phyloP scores from a whole-genome alignment of 2,329 filamentous ascomycete species.

The Blastomyces percursus region DNA sequence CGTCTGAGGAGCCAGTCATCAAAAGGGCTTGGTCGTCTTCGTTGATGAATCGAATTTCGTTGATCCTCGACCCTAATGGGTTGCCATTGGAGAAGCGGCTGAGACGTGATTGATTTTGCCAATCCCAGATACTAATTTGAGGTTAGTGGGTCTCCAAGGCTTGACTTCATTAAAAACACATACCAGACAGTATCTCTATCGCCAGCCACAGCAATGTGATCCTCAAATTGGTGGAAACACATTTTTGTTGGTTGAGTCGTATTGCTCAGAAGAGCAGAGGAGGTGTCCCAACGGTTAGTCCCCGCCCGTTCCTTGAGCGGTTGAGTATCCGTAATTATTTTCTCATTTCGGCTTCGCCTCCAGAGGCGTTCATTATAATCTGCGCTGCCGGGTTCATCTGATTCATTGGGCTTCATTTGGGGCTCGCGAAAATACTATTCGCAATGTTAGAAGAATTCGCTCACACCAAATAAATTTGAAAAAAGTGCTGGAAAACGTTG shows the following conservation, averaged over 20 bases:
- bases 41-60: slow-evolving; percentile 93
- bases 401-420: slow-evolving; percentile 93
- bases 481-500: slow-evolving; percentile 4
- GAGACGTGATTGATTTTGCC: slow-evolving; percentile 63
- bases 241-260: slow-evolving; percentile 81
- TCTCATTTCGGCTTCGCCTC: slow-evolving; percentile 85
- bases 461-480: background rate
- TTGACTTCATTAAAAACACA: slow-evolving; percentile 17
- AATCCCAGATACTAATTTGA: slow-evolving; percentile 66
- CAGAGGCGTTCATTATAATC: slow-evolving; percentile 95
- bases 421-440: slow-evolving; percentile 81
- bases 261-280: slow-evolving; percentile 76
- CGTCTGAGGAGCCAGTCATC: slow-evolving; percentile 91
- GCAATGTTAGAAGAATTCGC: slow-evolving; percentile 20
- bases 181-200: slow-evolving; percentile 74
- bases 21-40: slow-evolving; percentile 93
- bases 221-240: slow-evolving; percentile 96
- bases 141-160: slow-evolving; percentile 8
- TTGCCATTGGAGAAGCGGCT: slow-evolving; percentile 92
- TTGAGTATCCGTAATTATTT: slow-evolving; percentile 82
- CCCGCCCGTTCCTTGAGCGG: slow-evolving; percentile 83
- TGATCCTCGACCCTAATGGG: slow-evolving; percentile 79
- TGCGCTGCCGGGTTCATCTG: slow-evolving; percentile 88
- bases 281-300: slow-evolving; percentile 75
- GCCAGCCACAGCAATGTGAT: slow-evolving; percentile 87